Evolutionary conservation across 2,329 filamentous ascomycete species (phyloP).

Genomic region (Coniochaeta ligniaria): DNA sequence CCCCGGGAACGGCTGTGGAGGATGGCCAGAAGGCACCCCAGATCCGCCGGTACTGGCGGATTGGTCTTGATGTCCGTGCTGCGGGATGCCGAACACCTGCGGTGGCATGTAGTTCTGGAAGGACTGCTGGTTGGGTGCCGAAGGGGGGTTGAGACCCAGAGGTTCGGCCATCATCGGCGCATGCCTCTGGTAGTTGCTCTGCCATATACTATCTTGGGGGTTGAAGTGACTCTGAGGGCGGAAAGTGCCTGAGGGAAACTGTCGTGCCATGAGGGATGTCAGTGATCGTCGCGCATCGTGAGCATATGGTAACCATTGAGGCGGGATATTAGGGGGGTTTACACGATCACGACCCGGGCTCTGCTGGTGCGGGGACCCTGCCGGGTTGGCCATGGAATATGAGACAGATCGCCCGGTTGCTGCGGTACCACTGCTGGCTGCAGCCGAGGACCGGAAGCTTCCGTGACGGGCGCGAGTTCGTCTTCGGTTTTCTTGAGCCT

Average conservation of each 20-base stretch:
- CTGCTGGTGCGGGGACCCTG: not conserved
- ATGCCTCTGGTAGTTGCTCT: not conserved
- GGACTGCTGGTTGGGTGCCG: not conserved
- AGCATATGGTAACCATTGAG: slow-evolving; percentile 4
- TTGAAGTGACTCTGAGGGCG: slow-evolving; percentile 4
- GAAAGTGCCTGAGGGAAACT: slow-evolving; percentile 6
- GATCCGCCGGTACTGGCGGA: not conserved
- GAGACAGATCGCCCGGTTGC: not conserved
- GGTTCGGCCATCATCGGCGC: not conserved
- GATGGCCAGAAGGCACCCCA: not conserved
- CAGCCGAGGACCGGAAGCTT: slow-evolving; percentile 7
- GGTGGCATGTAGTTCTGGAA: not conserved
- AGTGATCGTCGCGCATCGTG: slow-evolving; percentile 7
- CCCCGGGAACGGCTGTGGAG: not conserved
- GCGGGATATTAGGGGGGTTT: slow-evolving; percentile 8
- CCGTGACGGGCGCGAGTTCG: slow-evolving; percentile 16
- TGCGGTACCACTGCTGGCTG: not conserved
- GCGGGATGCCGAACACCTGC: not conserved
- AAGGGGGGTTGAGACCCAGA: not conserved
- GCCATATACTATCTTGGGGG: not conserved
- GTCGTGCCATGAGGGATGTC: slow-evolving; percentile 7
- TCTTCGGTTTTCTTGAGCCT: slow-evolving; percentile 13
- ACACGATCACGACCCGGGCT: slow-evolving; percentile 12
- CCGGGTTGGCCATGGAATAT: not conserved
- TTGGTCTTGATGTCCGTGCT: not conserved